A percentile compares a stretch with the other conserved stretches of the same genome.
Conservation (phyloP, 768 basidiomycete species). For the Tricholoma sp. region DNA sequence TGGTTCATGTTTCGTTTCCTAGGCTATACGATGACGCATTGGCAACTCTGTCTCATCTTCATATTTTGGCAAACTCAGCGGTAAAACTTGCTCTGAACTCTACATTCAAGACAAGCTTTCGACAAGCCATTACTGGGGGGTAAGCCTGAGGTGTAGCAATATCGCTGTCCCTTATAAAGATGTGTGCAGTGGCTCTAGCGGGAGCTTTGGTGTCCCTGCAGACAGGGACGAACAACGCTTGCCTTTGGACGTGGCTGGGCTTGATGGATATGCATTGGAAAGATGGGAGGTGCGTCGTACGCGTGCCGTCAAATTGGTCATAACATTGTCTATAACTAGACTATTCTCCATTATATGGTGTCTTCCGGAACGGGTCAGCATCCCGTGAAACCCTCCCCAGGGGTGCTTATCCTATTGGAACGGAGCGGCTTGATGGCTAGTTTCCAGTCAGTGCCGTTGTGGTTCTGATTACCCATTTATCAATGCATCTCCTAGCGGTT, state of each 20-base stretch:
- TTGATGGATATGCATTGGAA: slow-evolving; percentile 81
- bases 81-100: slow-evolving; percentile 65
- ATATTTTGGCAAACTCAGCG: slow-evolving; percentile 59
- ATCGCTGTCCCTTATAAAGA: not conserved
- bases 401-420: slow-evolving; percentile 79
- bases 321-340: slow-evolving; percentile 40
- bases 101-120: slow-evolving; percentile 73
- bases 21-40: slow-evolving; percentile 70
- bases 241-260: slow-evolving; percentile 46
- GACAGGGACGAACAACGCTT: slow-evolving; percentile 58
- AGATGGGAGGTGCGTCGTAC: slow-evolving; percentile 75
- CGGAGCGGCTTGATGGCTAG: slow-evolving; percentile 83
- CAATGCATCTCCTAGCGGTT: slow-evolving; percentile 34
- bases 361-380: slow-evolving; percentile 80
- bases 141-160: slow-evolving; percentile 25
- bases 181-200: slow-evolving; percentile 56
- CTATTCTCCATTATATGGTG: slow-evolving; percentile 97
- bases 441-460: slow-evolving; percentile 44
- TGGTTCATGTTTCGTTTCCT: slow-evolving; percentile 11
- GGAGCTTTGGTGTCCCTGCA: slow-evolving; percentile 82
- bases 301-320: not conserved
- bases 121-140: slow-evolving; percentile 89
- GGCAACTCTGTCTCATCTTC: slow-evolving; percentile 54
- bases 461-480: not conserved
- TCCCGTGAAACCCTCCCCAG: slow-evolving; percentile 71